Conservation (phyloP, 2,329 filamentous ascomycete genomes). For the Claviceps citrina region DNA sequence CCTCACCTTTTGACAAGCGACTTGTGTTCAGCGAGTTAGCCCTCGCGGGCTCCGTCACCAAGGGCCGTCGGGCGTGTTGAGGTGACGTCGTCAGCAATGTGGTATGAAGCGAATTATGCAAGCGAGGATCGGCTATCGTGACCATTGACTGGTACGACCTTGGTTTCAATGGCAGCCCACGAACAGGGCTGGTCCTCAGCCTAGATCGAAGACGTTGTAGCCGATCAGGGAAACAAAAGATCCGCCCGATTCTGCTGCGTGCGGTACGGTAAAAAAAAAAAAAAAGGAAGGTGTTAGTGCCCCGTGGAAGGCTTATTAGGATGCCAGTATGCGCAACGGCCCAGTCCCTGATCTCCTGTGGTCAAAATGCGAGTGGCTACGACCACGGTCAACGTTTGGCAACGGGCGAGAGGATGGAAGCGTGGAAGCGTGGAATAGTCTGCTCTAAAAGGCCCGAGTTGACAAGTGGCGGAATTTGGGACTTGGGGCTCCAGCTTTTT, state of each 20-base stretch:
- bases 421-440: not conserved
- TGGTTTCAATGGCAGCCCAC: not conserved
- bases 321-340: conserved; percentile 1
- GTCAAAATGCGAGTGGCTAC: conserved; percentile 6
- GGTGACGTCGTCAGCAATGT: not conserved
- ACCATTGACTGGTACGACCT: conserved; percentile 2
- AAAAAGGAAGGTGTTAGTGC: not conserved
- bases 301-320: conserved; percentile 1
- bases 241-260: not conserved
- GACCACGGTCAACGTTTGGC: conserved; percentile 5
- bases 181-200: not conserved
- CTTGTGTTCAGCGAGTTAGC: conserved; percentile 35
- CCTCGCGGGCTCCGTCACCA: conserved; percentile 36
- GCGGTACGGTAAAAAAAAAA: no score
- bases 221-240: not conserved
- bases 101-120: conserved; percentile 1
- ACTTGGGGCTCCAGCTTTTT: not conserved
- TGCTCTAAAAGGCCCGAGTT: conserved; percentile 2
- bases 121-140: conserved; percentile 4
- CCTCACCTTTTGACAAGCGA: conserved; percentile 46
- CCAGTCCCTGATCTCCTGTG: conserved; percentile 2
- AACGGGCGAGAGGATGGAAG: conserved; percentile 1
- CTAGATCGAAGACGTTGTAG: not conserved
- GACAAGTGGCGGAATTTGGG: conserved; percentile 2
- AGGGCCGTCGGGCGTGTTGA: conserved; percentile 7